Base-by-base conservation (phyloP, 345 rosid species). In the Citropsis articulata region DNA sequence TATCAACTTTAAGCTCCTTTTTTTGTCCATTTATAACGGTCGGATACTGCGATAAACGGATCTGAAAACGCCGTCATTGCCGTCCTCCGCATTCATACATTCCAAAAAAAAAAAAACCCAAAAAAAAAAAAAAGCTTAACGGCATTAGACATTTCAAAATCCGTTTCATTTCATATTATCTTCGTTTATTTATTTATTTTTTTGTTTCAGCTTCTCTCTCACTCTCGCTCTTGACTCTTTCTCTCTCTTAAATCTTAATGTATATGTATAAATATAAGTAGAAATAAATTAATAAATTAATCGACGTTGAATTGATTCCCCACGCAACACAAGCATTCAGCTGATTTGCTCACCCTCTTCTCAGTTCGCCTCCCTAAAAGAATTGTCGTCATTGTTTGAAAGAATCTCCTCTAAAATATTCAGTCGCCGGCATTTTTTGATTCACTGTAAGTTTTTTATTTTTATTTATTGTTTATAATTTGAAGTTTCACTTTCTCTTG, bases 11-110 rank as follows among this genome's bases (percentile, higher is more conserved):
- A 21, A 42, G 77, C 77, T 19, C 66, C 60, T 38, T 66, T 78
- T 63, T 27, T 66, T 66, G 67, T 72, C 77, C 57, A 7, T 62
- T 72, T 56, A 28, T 72, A 86, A 86, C 88, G 88, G 88, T 86
- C 86, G 83, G 80, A 79, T 70, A 73, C 77, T 69, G 35, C 75
- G 78, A 72, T 36, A 42, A 66, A 79, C 80, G 80, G 80, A 74
- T 19, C 45, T 53, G 45, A 45, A 53, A 69, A 80, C 83, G 83
- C 68, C 79, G 83, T 83, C 60, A 62, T 61, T 73, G 45, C 83
- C 76, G 79, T 64, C 81, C 75, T 68, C 16, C 18, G 27, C 55
- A 48, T 16, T 53, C 64, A 10, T 45, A 61, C 36, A n/a, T 50
- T 71, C 31, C 18, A 48, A 19, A 33, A 24, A 13, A n/a, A 36